Evolutionary conservation across 1,284 basidiomycete species (phyloP), one percentile per base, ranked within the genome.

Genomic region (Leccinum pallidistipes): DNA sequence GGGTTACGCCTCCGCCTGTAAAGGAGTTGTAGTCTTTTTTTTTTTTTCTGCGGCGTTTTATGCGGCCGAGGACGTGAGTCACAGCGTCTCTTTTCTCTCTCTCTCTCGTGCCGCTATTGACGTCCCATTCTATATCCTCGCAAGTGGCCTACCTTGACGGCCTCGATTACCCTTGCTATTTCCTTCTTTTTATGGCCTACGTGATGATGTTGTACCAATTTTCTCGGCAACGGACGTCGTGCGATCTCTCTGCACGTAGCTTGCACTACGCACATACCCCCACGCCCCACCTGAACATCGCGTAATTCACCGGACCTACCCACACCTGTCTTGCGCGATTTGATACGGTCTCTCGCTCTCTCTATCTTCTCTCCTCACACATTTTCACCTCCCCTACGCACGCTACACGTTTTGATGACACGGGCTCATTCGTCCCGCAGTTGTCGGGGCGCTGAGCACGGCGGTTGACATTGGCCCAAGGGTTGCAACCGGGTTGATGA

Each of bases 1-100:
- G 74, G 73, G 68, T 77, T 9, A 50, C 68, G 16, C 58, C 63
- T 8, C 64, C 70, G 2, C 63, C 70, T 5, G 67, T 73, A n/a
- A 73, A 72, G 56, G 70, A 75, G 2, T 6, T 71, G 47, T 68
- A 71, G 56, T 51, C 27, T 47, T 47, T 27, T n/a, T 50, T 18
- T 11, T 51, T 18, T 11, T 51, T 3, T 31, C n/a, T 47, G 21
- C 27, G 27, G 50, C 50, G 5, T 49, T 38, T 27, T 47, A 9
- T 21, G n/a, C 52, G 51, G 32, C 21, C 49, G 55, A 45, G 59
- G 61, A 51, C 53, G 71, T 70, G 62, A 59, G 73, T 65, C 9
- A 5, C 52, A 27, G 1, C 3, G 0, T 31, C 51, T 27, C 27
- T 10, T 29, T 27, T 7, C n/a, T 27, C 27, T 50, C 49, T 50